Evolutionary conservation across 768 basidiomycete species (phyloP), one percentile per base, ranked within the genome.

Genomic region (Austroboletus eburneus): DNA sequence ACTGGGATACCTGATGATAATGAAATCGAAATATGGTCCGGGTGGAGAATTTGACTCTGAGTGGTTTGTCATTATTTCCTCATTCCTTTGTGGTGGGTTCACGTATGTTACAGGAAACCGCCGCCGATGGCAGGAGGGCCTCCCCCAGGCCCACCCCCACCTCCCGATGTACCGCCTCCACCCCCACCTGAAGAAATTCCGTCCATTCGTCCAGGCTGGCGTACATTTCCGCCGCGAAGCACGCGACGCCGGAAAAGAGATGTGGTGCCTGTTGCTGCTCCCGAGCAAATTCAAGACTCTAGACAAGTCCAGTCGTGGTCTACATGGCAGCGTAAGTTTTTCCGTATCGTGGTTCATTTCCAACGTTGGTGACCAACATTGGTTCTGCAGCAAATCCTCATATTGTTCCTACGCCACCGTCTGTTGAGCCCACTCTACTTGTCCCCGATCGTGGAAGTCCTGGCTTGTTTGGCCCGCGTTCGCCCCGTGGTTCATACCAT

Each of bases 1-100:
- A 72, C 74, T 92, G 45, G 89, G 85, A 22, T 78, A 74, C 46
- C 70, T 92, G 21, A 64, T 91, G 49, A 71, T 74, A 55, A 72
- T 85, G 73, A 81, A 79, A 63, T 74, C 85, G 33, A 86, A 86
- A 60, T 87, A 89, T 54, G 83, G 83, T 5, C 81, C 87, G n/a
- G 88, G 87, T 46, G 90, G 90, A 42, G 84, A 89, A 63, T 92
- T 86, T 58, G 85, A 90, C 57, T 77, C 83, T 8, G 81, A 87
- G n/a, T 91, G 90, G 89, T 81, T 30, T 52, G 67, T 42, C 20
- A 16, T n/a, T 45, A 6, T 18, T 18, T 41, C 29, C 17, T 25
- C n/a, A 14, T 24, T 9, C 7, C 5, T 18, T 16, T 4, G 30
- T 7, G 27, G 46, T 34, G n/a, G 20, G 8, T 32, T 51, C 45